phyloP scores from a whole-genome alignment of 495 filamentous ascomycete genomes.

The Elaphomyces granulatus region DNA sequence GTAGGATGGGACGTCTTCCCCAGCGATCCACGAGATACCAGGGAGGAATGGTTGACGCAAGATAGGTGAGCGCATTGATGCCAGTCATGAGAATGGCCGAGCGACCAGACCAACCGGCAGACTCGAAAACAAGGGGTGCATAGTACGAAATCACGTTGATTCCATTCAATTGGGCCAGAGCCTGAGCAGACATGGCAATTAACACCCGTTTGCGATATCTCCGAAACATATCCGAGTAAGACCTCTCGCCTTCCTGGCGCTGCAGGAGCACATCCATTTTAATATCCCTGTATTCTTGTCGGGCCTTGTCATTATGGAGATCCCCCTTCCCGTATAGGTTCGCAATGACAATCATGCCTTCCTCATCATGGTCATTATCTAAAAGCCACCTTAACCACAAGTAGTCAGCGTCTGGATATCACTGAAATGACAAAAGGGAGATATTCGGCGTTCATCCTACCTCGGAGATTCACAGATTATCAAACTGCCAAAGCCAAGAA shows the following conservation, averaged over 20 bases:
- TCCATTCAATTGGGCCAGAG: conserved; percentile 88
- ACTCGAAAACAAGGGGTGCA: conserved; percentile 90
- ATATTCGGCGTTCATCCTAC: conserved; percentile 30
- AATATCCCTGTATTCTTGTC: conserved; percentile 93
- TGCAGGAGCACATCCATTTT: conserved; percentile 93
- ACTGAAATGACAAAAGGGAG: conserved; percentile 1
- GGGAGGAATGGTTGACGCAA: conserved; percentile 80
- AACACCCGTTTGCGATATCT: conserved; percentile 85
- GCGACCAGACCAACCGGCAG: conserved; percentile 83
- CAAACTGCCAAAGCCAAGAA: conserved; percentile 73
- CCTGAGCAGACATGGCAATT: conserved; percentile 98
- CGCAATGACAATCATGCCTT: conserved; percentile 94
- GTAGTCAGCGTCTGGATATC: not conserved
- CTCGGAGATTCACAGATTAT: conserved; percentile 93
- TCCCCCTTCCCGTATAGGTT: conserved; percentile 94
- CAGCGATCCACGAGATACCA: conserved; percentile 95
- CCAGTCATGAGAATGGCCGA: conserved; percentile 94
- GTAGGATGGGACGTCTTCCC: conserved; percentile 79
- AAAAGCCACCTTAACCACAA: conserved; percentile 62
- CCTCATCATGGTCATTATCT: conserved; percentile 96
- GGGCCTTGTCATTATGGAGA: conserved; percentile 77
- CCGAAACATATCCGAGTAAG: conserved; percentile 88
- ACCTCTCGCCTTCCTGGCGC: conserved; percentile 85
- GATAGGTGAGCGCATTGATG: conserved; percentile 85
- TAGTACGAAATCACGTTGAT: conserved; percentile 99